Percentiles rank a stretch among this genome's conserved stretches.
Conservation (phyloP, 225 moss, liverwort and hornwort genomes). For the Rhytidiadelphus loreus region DNA sequence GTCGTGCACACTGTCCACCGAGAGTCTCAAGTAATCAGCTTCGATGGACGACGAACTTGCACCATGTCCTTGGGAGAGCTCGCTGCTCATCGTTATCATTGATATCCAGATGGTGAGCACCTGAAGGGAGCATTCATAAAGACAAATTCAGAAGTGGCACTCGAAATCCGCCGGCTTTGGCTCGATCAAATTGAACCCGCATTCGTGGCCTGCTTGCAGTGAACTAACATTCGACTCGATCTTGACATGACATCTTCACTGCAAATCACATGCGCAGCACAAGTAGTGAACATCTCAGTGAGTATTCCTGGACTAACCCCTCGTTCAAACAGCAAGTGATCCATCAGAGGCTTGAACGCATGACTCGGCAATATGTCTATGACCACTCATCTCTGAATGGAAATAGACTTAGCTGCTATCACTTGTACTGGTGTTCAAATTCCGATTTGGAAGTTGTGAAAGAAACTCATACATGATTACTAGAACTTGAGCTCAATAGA, state of each 20-base stretch:
- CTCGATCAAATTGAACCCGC: neutral
- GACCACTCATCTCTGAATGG: neutral
- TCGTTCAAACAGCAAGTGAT: neutral
- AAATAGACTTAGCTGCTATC: no score
- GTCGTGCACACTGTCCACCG: neutral
- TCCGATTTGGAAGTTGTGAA: neutral
- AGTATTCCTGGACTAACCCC: neutral
- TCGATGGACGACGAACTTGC: neutral
- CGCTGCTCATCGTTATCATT: neutral
- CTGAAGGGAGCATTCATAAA: neutral
- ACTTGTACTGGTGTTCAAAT: neutral
- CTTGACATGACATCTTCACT: neutral
- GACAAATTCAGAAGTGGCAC: neutral
- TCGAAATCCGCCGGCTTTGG: neutral
- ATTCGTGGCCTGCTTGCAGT: neutral
- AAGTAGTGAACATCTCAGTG: neutral
- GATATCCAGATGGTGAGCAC: neutral
- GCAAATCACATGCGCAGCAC: neutral
- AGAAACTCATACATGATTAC: neutral
- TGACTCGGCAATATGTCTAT: neutral
- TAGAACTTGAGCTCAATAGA: neutral
- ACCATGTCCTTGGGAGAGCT: neutral
- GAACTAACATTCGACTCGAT: neutral
- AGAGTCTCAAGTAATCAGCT: no score
- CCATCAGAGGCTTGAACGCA: neutral